Evolutionary conservation across 441 rosid genomes (phyloP).

Genomic region (Manihot esculenta): DNA sequence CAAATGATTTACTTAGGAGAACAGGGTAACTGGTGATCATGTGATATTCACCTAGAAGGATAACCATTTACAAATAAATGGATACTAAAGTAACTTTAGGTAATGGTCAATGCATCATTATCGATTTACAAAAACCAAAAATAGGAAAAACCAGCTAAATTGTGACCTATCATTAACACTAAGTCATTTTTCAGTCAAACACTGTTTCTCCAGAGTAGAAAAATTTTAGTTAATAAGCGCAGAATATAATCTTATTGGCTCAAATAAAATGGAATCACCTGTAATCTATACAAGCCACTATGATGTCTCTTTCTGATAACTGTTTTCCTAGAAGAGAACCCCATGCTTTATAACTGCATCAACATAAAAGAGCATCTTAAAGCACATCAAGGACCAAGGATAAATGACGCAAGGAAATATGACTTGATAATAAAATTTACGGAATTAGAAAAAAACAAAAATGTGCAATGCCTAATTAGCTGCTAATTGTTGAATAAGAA

Average conservation of each 20-base stretch:
- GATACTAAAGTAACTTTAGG: too few relatives aligned
- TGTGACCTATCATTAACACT: neutral
- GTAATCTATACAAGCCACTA: constrained; percentile 95
- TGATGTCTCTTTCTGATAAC: constrained; percentile 80
- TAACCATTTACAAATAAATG: too few relatives aligned
- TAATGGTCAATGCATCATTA: neutral
- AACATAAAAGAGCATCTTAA: constrained; percentile 26
- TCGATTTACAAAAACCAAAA: constrained; percentile 7
- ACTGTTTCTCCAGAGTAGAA: neutral
- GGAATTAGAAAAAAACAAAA: neutral
- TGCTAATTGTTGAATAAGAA: neutral
- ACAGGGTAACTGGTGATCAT: neutral
- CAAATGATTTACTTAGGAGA: constrained; percentile 21
- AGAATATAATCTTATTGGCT: neutral
- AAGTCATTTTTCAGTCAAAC: neutral
- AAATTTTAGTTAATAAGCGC: neutral
- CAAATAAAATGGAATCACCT: constrained; percentile 41
- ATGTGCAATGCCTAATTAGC: neutral
- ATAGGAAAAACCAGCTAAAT: neutral
- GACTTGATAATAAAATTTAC: neutral
- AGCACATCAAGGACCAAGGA: constrained; percentile 10
- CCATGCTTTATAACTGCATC: constrained; percentile 79
- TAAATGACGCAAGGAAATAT: neutral
- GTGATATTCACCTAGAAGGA: neutral
- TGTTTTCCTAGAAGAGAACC: too few relatives aligned